Evolutionary conservation across 805 yeast species (phyloP).

Genomic region (Isabelozyma pseudorhagii): DNA sequence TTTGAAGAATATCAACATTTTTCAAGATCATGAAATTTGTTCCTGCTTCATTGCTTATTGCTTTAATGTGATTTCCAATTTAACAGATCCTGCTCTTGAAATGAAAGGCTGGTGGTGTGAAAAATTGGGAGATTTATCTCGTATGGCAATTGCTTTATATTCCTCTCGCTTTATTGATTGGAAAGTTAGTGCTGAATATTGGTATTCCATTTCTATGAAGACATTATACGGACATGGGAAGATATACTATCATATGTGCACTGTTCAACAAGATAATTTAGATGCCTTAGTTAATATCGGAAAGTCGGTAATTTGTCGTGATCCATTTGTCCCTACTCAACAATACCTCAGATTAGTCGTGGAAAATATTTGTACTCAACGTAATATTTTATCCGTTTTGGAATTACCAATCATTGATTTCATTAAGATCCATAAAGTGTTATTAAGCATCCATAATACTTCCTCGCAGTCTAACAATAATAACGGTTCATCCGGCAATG

Average conservation of each 20-base stretch:
- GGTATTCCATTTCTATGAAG: conserved; percentile 75
- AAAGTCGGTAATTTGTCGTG: conserved; percentile 73
- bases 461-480: conserved; percentile 5
- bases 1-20: conserved; percentile 68
- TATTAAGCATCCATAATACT: conserved; percentile 49
- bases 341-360: conserved; percentile 75
- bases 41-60: conserved; percentile 73
- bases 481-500: conserved; percentile 1
- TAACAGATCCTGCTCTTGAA: conserved; percentile 53
- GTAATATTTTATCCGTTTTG: conserved; percentile 55
- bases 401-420: conserved; percentile 61
- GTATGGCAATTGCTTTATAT: conserved; percentile 85
- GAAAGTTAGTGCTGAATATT: conserved; percentile 77
- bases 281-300: conserved; percentile 81
- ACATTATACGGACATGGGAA: conserved; percentile 82
- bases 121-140: conserved; percentile 77
- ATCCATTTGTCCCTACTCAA: conserved; percentile 80
- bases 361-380: conserved; percentile 69
- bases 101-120: conserved; percentile 80
- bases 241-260: conserved; percentile 81
- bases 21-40: conserved; percentile 75
- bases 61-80: conserved; percentile 54
- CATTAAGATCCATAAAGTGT: conserved; percentile 65
- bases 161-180: conserved; percentile 80
- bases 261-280: conserved; percentile 73